These are phyloP conservation scores for Colletotrichum noveboracense DNA, from an alignment of 2,329 filamentous ascomycete genomes.

Conservation along the genomic window DNA sequence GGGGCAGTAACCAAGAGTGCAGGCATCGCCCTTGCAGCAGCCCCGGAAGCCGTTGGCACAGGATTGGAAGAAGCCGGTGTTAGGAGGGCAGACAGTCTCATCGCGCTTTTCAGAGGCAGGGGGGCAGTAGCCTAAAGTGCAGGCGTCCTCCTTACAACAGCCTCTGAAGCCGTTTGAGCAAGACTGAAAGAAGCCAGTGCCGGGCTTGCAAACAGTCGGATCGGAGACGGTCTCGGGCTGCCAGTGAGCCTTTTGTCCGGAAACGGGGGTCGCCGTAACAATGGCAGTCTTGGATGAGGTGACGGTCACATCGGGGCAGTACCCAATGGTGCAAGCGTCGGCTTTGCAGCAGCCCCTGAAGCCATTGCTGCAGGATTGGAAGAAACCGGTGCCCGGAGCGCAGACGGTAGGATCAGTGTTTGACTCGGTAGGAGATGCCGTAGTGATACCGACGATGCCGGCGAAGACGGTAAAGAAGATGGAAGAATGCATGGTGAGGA, in stretches of 20 bases:
- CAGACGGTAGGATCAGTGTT: constrained; percentile 9
- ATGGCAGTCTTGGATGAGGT: background rate
- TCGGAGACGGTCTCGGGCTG: background rate
- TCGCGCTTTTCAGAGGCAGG: background rate
- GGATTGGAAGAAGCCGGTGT: constrained; percentile 14
- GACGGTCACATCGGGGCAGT: background rate
- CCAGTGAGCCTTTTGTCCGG: background rate
- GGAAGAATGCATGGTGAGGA: constrained; percentile 13
- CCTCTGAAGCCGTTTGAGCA: constrained; percentile 7
- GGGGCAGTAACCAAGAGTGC: background rate
- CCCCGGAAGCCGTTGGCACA: constrained; percentile 17
- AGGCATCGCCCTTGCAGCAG: constrained; percentile 15
- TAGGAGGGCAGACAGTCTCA: constrained; percentile 5
- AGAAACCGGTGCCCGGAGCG: constrained; percentile 12
- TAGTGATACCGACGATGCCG: background rate
- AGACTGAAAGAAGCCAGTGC: constrained; percentile 14
- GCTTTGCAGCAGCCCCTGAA: constrained; percentile 17
- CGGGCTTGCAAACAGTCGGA: background rate
- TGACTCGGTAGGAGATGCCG: background rate
- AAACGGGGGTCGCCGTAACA: background rate
- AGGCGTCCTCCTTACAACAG: constrained; percentile 12
- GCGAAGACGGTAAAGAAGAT: background rate
- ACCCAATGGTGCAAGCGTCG: background rate
- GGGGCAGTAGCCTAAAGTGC: constrained; percentile 3
- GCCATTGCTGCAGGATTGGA: constrained; percentile 18